phyloP scores from a whole-genome alignment of 1,284 basidiomycete species.

The Ustilago curta region DNA sequence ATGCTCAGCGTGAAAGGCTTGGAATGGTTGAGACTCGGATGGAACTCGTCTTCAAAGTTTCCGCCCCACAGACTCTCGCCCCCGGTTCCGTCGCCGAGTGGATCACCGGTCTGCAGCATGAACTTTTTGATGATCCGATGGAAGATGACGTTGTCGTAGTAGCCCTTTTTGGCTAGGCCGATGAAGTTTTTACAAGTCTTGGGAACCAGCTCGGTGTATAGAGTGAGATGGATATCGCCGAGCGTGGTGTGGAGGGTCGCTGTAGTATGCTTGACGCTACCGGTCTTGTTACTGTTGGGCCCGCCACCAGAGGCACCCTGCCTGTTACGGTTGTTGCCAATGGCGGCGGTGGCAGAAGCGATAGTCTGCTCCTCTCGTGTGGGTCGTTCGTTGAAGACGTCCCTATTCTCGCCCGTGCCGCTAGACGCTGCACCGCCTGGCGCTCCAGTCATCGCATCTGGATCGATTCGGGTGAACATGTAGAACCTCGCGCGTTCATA shows the following conservation, averaged over 20 bases:
- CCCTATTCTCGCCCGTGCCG: constrained; percentile 78
- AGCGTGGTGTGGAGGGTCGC: constrained; percentile 94
- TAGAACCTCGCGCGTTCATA: constrained; percentile 96
- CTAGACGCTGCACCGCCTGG: constrained; percentile 74
- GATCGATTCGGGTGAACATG: constrained; percentile 89
- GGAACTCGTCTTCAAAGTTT: constrained; percentile 91
- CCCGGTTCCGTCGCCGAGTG: constrained; percentile 96
- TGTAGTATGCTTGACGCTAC: constrained; percentile 22
- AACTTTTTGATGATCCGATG: constrained; percentile 99
- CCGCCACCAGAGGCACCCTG: constrained; percentile 4
- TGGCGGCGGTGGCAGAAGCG: constrained; percentile 76
- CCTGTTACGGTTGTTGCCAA: constrained; percentile 19
- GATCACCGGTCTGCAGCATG: constrained; percentile 99
- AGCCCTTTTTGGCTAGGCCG: constrained; percentile 88
- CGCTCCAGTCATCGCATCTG: constrained; percentile 69
- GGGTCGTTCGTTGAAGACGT: constrained; percentile 98
- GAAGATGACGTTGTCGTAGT: constrained; percentile 94
- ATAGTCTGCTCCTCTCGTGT: constrained; percentile 96
- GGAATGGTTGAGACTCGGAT: constrained; percentile 86
- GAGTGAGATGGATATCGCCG: constrained; percentile 86
- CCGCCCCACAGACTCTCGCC: constrained; percentile 89
- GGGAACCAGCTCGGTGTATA: constrained; percentile 91
- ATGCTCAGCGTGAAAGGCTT: constrained; percentile 96
- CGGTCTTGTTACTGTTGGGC: not conserved
- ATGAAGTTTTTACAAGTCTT: constrained; percentile 98